phyloP scores from a whole-genome alignment of 2,329 filamentous ascomycete genomes.

The Colletotrichum camelliae region DNA sequence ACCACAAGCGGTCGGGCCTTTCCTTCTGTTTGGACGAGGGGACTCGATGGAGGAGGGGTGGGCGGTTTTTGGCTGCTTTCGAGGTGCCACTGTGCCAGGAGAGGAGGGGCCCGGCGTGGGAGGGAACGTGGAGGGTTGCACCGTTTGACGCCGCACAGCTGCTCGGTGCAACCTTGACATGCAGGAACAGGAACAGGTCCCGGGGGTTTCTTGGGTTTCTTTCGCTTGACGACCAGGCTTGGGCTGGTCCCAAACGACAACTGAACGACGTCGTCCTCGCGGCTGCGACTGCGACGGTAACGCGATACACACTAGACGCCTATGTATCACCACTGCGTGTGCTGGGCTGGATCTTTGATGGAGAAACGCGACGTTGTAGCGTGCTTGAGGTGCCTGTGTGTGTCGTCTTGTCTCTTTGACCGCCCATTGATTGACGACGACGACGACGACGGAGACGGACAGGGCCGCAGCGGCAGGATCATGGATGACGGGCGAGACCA shows the following conservation, averaged over 20 bases:
- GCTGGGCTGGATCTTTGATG: not conserved
- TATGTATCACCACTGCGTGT: not conserved
- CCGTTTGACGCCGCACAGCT: not conserved
- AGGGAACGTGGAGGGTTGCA: constrained; percentile 16
- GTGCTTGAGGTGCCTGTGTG: not conserved
- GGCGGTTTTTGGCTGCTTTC: not conserved
- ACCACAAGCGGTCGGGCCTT: not conserved
- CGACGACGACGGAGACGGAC: not conserved
- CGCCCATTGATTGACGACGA: too few species aligned
- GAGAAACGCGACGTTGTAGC: not conserved
- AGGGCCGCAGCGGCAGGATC: not conserved
- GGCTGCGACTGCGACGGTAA: not conserved
- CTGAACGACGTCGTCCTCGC: not conserved
- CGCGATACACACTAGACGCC: not conserved
- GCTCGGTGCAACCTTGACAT: not conserved
- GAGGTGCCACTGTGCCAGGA: not conserved
- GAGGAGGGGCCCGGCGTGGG: not conserved
- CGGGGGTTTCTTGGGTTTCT: not conserved
- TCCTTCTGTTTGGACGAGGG: constrained; percentile 13
- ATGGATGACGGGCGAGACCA: not conserved
- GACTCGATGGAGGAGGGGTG: not conserved
- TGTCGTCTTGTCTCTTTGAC: not conserved
- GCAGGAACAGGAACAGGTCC: not conserved
- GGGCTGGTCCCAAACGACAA: not conserved
- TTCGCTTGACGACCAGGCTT: not conserved